Evolutionary conservation across 805 yeast genomes (phyloP), one percentile per base, ranked within the genome.

Genomic region (Schizosaccharomyces octosporus): DNA sequence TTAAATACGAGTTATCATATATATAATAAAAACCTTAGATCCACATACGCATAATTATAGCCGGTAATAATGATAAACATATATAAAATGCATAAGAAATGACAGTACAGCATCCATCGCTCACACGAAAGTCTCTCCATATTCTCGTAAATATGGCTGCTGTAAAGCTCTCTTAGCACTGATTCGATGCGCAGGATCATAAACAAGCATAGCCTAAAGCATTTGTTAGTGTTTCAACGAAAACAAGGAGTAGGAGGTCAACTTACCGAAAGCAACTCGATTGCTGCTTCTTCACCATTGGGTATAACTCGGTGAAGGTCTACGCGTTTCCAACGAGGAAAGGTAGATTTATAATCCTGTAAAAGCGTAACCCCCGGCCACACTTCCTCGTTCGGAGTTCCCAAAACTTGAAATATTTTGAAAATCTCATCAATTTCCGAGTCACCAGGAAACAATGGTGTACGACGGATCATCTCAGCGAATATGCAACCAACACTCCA

Each of bases 401-500:
- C 98, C 73, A 93, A 78, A 61, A 86, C 77, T 65, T 95, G 79
- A 74, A 93, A 93, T 63, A 93, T 93, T 72, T 93, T 79, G 76
- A 89, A 89, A 66, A 93, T 85, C 74, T 93, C 96, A 71, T 93
- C 98, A 69, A 93, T 94, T 71, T 93, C 98, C 11, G 95, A 87
- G 71, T 93, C 96, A 5, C 98, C 98, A 0, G 97, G 95, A 74
- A 93, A 90, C 61, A 93, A 72, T 7, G 98, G 97, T 71, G 87
- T 87, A 62, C 98, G 82, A 67, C 88, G 87, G 63, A 89, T 87
- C 97, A 93, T 89, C 71, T 93, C 98, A 5, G 97, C 98, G 71
- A 93, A 85, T 59, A 93, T 93, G 70, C 97, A 89, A 17, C 98
- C 98, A 64, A 90, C 85, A 11, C 96, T 87, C 98, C 98, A 93